Evolutionary conservation across 768 basidiomycete species (phyloP).

Genomic region (Tubosaeta sp.): DNA sequence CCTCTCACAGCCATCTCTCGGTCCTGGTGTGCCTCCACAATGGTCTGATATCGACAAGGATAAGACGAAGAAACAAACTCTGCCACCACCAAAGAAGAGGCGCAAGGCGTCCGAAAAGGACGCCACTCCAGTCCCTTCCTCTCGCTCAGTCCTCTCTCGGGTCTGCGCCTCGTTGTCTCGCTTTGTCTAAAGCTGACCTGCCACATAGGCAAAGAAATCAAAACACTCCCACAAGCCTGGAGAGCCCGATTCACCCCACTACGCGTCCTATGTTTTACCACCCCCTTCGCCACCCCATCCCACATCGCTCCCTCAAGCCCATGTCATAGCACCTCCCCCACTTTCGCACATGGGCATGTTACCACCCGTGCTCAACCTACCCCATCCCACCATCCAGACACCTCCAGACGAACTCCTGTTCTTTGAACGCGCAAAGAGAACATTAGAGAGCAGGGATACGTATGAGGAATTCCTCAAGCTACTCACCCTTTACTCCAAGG

Average conservation of each 20-base stretch:
- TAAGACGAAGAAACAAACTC: slow-evolving; percentile 40
- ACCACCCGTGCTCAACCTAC: slow-evolving; percentile 19
- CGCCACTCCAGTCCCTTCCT: slow-evolving; percentile 50
- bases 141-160: slow-evolving; percentile 46
- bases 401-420: slow-evolving; percentile 80
- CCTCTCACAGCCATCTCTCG: slow-evolving; percentile 44
- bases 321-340: slow-evolving; percentile 27
- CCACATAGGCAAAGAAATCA: slow-evolving; percentile 51
- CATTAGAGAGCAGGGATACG: slow-evolving; percentile 66
- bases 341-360: slow-evolving; percentile 27
- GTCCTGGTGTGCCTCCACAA: slow-evolving; percentile 30
- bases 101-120: slow-evolving; percentile 69
- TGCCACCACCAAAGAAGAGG: slow-evolving; percentile 49
- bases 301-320: slow-evolving; percentile 16
- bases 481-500: slow-evolving; percentile 83
- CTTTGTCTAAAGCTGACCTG: slow-evolving; percentile 4
- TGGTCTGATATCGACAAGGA: slow-evolving; percentile 41
- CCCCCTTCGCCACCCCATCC: slow-evolving; percentile 32
- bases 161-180: slow-evolving; percentile 31
- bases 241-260: slow-evolving; percentile 50
- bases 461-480: slow-evolving; percentile 96
- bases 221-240: slow-evolving; percentile 59
- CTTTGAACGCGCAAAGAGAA: slow-evolving; percentile 89
- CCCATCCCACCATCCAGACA: slow-evolving; percentile 31
- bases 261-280: slow-evolving; percentile 43